Conservation (phyloP, 192 early-diverging fungal genomes). For the Coemansia sp. region DNA sequence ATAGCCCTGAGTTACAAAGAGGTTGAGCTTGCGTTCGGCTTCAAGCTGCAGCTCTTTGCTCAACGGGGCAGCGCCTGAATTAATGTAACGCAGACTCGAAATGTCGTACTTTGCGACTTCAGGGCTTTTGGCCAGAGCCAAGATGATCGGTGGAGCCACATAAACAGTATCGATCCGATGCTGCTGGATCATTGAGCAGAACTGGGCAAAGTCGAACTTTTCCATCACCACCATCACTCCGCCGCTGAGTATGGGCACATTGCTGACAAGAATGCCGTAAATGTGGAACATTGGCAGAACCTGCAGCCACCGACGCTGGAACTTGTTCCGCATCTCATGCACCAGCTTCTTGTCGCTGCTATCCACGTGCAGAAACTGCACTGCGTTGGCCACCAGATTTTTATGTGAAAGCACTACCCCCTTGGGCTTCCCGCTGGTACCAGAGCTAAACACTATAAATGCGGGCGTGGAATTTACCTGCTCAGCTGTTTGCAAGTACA, state of each 20-base stretch:
- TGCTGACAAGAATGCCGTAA: slow-evolving; percentile 61
- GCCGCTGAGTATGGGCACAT: slow-evolving; percentile 46
- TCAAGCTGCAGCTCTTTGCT: slow-evolving; percentile 62
- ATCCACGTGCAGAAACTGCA: slow-evolving; percentile 57
- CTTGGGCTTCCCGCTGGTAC: slow-evolving; percentile 67
- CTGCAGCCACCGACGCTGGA: slow-evolving; percentile 37
- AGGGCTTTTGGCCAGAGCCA: slow-evolving; percentile 75
- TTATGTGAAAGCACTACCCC: slow-evolving; percentile 78
- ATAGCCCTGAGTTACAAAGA: slow-evolving; percentile 58
- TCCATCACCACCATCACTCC: slow-evolving; percentile 68
- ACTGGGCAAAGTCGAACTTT: slow-evolving; percentile 68
- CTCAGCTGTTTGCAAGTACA: slow-evolving; percentile 16
- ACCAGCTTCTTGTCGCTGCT: slow-evolving; percentile 13
- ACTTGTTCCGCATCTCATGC: slow-evolving; percentile 10
- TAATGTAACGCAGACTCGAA: slow-evolving; percentile 58
- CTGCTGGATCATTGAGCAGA: slow-evolving; percentile 64
- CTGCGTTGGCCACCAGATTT: slow-evolving; percentile 77
- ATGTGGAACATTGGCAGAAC: slow-evolving; percentile 74
- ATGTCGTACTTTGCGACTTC: slow-evolving; percentile 73
- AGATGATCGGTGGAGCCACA: slow-evolving; percentile 65
- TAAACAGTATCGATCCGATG: slow-evolving; percentile 67
- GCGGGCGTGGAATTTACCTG: slow-evolving; percentile 27
- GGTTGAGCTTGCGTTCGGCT: slow-evolving; percentile 46
- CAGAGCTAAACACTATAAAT: slow-evolving; percentile 51
- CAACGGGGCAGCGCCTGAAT: slow-evolving; percentile 81